Percentiles rank a stretch among this genome's conserved stretches.
phyloP scores from a whole-genome alignment of 2,329 filamentous ascomycete species.

The Fusarium chlamydosporum region DNA sequence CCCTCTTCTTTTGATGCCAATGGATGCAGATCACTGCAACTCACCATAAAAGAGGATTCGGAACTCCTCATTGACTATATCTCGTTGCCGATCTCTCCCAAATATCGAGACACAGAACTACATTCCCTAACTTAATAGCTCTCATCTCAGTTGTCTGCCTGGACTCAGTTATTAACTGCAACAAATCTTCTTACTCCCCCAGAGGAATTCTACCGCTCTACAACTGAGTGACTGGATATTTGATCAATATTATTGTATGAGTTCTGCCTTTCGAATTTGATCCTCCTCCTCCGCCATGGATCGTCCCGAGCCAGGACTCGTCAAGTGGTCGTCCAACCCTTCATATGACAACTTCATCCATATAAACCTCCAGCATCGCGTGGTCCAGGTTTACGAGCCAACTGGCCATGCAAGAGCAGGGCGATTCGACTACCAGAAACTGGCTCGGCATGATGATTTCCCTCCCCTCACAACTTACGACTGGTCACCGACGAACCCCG shows the following conservation, averaged over 20 bases:
- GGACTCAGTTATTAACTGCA: conserved; percentile 4
- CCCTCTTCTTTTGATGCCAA: conserved; percentile 20
- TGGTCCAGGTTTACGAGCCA: conserved; percentile 74
- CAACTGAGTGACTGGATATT: neutral
- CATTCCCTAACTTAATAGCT: conserved; percentile 18
- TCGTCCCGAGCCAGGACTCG: conserved; percentile 72
- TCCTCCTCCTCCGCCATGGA: conserved; percentile 61
- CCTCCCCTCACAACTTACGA: conserved; percentile 75
- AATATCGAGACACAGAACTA: conserved; percentile 1
- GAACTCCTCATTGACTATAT: neutral
- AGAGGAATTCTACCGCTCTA: neutral
- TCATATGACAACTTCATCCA: conserved; percentile 73
- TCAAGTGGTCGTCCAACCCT: conserved; percentile 76
- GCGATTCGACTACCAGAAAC: conserved; percentile 69
- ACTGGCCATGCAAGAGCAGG: conserved; percentile 70
- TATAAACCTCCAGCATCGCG: conserved; percentile 73
- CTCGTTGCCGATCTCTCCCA: neutral
- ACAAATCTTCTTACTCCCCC: conserved; percentile 5
- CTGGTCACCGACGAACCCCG: conserved; percentile 73
- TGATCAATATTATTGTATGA: neutral
- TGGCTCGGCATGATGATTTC: conserved; percentile 73
- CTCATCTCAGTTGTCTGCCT: conserved; percentile 15
- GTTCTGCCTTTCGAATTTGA: conserved; percentile 2
- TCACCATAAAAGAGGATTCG: neutral
- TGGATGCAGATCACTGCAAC: conserved; percentile 24